Evolutionary conservation across 2,329 filamentous ascomycete species (phyloP).

Genomic region (Paraconiothyrium sp.): DNA sequence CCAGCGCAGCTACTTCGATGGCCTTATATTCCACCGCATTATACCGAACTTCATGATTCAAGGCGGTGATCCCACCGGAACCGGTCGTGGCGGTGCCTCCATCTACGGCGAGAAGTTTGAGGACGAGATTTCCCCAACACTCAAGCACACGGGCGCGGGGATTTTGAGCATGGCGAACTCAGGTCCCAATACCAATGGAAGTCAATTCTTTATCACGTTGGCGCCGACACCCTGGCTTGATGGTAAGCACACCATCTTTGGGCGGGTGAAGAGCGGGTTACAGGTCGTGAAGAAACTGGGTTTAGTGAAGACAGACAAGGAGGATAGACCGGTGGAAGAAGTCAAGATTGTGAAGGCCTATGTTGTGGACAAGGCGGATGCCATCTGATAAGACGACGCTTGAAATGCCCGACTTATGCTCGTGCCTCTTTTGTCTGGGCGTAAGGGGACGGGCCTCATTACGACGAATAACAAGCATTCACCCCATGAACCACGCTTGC

Average conservation of each 20-base stretch:
- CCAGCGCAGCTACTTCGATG: conserved; percentile 86
- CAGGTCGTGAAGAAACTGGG: conserved; percentile 87
- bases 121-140: conserved; percentile 80
- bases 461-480: neutral
- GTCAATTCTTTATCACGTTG: conserved; percentile 95
- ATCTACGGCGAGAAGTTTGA: conserved; percentile 96
- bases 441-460: neutral
- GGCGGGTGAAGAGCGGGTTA: conserved; percentile 85
- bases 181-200: conserved; percentile 91
- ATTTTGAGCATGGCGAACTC: conserved; percentile 97
- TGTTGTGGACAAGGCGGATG: conserved; percentile 69
- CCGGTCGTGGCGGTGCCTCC: conserved; percentile 84
- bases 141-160: conserved; percentile 93
- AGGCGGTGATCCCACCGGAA: conserved; percentile 92
- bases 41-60: conserved; percentile 98
- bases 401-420: neutral
- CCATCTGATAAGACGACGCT: conserved; percentile 30
- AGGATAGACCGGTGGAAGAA: conserved; percentile 83
- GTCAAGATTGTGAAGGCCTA: conserved; percentile 80
- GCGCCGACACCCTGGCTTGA: conserved; percentile 96
- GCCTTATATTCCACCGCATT: conserved; percentile 88
- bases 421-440: neutral
- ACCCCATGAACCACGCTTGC: neutral
- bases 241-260: conserved; percentile 97
- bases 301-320: conserved; percentile 80